These are phyloP conservation scores for Auxenochlorella protothecoides DNA, from an alignment of 139 green algal genomes.

Conservation along the genomic window DNA sequence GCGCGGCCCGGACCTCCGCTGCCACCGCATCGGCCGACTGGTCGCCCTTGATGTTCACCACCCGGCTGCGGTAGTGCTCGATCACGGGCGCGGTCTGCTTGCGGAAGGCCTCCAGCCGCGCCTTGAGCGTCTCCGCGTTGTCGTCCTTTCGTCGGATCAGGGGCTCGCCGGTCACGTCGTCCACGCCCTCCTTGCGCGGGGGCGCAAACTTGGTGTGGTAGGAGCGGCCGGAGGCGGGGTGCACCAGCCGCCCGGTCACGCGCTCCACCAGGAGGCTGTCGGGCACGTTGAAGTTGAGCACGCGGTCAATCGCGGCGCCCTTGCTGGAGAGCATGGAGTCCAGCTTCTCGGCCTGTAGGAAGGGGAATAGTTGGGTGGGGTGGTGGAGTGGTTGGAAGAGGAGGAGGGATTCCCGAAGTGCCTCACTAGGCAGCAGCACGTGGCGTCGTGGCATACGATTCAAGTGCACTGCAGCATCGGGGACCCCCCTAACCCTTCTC, in stretches of 20 bases:
- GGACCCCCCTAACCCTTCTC: too few relatives aligned
- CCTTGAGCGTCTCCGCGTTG: slow-evolving; percentile 93
- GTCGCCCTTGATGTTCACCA: slow-evolving; percentile 45
- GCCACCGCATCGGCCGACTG: slow-evolving; percentile 41
- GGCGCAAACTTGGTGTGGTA: slow-evolving; percentile 94
- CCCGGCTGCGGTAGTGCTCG: slow-evolving; percentile 49
- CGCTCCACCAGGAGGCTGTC: slow-evolving; percentile 83
- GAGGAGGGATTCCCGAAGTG: neutral
- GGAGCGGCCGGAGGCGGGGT: slow-evolving; percentile 77
- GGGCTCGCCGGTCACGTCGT: slow-evolving; percentile 85
- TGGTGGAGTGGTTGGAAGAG: neutral
- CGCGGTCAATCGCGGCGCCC: slow-evolving; percentile 72
- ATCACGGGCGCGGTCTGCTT: slow-evolving; percentile 78
- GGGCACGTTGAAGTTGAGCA: slow-evolving; percentile 91
- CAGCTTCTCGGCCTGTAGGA: slow-evolving; percentile 73
- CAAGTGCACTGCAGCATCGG: too few relatives aligned
- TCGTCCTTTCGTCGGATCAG: slow-evolving; percentile 95
- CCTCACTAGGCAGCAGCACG: neutral
- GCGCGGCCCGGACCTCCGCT: slow-evolving; percentile 37
- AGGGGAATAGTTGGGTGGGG: neutral
- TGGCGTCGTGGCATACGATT: too few relatives aligned
- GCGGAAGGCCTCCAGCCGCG: slow-evolving; percentile 80
- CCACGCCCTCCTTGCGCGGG: slow-evolving; percentile 60
- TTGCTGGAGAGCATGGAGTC: slow-evolving; percentile 83
- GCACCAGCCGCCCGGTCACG: slow-evolving; percentile 80